phyloP scores from a whole-genome alignment of 2,329 filamentous ascomycete genomes.

The Cladorrhinum sp. region DNA sequence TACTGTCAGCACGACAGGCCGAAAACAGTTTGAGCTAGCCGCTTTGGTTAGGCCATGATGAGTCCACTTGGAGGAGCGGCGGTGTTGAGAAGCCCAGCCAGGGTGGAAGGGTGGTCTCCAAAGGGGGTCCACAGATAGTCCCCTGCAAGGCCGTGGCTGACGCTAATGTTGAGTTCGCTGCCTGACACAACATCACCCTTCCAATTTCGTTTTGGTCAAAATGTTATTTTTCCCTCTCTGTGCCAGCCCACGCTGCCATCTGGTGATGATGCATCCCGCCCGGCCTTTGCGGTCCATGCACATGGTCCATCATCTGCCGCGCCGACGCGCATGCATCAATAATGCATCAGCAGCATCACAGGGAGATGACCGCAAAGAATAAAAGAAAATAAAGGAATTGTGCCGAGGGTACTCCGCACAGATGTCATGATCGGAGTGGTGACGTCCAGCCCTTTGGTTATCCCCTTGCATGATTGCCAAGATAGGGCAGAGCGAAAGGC shows the following conservation, averaged over 20 bases:
- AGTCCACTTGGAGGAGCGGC: neutral
- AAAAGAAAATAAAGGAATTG: neutral
- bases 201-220: neutral
- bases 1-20: neutral
- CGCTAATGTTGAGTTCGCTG: neutral
- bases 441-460: neutral
- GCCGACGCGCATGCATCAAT: no score
- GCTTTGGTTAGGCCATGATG: neutral
- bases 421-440: neutral
- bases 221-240: neutral
- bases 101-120: neutral
- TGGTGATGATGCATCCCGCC: no score
- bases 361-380: neutral
- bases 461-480: neutral
- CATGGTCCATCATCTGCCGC: no score
- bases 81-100: neutral
- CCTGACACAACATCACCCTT: neutral
- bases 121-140: neutral
- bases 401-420: neutral
- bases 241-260: no score
- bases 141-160: neutral
- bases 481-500: neutral
- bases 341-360: no score
- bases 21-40: neutral
- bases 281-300: no score